Evolutionary conservation across 495 filamentous ascomycete species (phyloP), one percentile per base, ranked within the genome.

Genomic region (Xylaria intraflava): DNA sequence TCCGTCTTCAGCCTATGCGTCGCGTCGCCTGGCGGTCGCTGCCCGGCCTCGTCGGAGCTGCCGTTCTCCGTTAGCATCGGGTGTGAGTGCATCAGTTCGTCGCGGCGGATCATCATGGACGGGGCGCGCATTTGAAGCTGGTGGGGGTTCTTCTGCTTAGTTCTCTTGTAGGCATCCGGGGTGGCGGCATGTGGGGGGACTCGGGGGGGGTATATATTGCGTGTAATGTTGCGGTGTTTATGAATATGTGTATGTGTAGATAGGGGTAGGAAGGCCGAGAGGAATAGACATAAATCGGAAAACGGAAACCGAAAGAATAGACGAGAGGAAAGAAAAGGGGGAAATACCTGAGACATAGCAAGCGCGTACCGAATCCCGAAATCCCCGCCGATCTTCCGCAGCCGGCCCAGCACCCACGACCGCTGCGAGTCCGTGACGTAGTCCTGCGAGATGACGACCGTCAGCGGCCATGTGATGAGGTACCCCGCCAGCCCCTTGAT

Each of bases 61-160:
- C 63, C 55, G 8, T 8, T 24, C 19, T 20, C 24, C 6, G 61
- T 65, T 23, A 60, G 59, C n/a, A 63, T 63, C 23, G 66, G 66
- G 2, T 62, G 64, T 26, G 59, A 43, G 1, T 63, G 63, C 65
- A 76, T 62, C 1, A 74, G 52, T 5, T 62, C 65, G 46, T 80
- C 78, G 17, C 70, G 64, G 12, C 70, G 69, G 64, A 80, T 78
- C 55, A 78, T 67, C 77, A 79, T 78, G 0, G 72, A 76, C 6
- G 78, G 78, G 46, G 78, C 64, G 42, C 77, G 72, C 35, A 79
- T 58, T 54, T 75, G 63, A 35, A 77, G 64, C 72, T 69, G 50
- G 24, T 10, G 3, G 27, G 5, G 29, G 30, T 11, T 12, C 41
- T 50, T 14, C 31, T 19, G 27, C 12, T 33, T 24, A 50, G 46